phyloP scores from a whole-genome alignment of 805 yeast genomes.

The Saturnispora hagleri region DNA sequence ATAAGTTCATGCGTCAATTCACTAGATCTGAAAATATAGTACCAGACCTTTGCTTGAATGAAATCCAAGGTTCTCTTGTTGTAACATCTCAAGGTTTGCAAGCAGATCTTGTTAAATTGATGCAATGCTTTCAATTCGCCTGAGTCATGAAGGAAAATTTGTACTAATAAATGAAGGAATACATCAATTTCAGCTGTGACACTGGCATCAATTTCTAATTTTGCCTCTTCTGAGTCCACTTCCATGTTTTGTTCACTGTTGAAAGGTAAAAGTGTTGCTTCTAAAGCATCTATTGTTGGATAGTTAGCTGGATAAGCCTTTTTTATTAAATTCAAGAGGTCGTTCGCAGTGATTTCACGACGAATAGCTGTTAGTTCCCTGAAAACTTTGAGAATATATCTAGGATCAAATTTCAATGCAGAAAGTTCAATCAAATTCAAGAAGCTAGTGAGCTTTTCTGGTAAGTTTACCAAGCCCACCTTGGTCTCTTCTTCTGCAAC shows the following conservation, averaged over 20 bases:
- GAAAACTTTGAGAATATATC: slow-evolving; percentile 77
- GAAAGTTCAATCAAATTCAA: slow-evolving; percentile 25
- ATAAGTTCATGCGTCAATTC: slow-evolving; percentile 51
- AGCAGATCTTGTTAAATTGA: slow-evolving; percentile 42
- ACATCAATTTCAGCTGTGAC: slow-evolving; percentile 73
- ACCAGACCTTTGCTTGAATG: slow-evolving; percentile 87
- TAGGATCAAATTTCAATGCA: slow-evolving; percentile 60
- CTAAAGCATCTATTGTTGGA: slow-evolving; percentile 34
- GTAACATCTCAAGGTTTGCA: slow-evolving; percentile 49
- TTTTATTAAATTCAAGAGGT: slow-evolving; percentile 47
- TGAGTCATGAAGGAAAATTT: slow-evolving; percentile 63
- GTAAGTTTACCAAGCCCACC: background rate
- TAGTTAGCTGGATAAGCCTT: slow-evolving; percentile 43
- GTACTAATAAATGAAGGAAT: slow-evolving; percentile 70
- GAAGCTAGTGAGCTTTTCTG: slow-evolving; percentile 4
- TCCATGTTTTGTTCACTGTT: slow-evolving; percentile 29
- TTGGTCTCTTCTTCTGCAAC: slow-evolving; percentile 2
- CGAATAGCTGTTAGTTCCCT: slow-evolving; percentile 75
- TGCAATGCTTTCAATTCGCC: slow-evolving; percentile 41
- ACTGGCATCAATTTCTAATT: slow-evolving; percentile 26
- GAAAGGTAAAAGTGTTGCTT: slow-evolving; percentile 25
- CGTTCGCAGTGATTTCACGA: slow-evolving; percentile 45
- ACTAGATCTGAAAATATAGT: slow-evolving; percentile 70
- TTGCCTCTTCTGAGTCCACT: slow-evolving; percentile 4
- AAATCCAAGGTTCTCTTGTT: slow-evolving; percentile 81